These are phyloP conservation scores for Penicillium parvum DNA, from an alignment of 495 filamentous ascomycete genomes.

Conservation along the genomic window DNA sequence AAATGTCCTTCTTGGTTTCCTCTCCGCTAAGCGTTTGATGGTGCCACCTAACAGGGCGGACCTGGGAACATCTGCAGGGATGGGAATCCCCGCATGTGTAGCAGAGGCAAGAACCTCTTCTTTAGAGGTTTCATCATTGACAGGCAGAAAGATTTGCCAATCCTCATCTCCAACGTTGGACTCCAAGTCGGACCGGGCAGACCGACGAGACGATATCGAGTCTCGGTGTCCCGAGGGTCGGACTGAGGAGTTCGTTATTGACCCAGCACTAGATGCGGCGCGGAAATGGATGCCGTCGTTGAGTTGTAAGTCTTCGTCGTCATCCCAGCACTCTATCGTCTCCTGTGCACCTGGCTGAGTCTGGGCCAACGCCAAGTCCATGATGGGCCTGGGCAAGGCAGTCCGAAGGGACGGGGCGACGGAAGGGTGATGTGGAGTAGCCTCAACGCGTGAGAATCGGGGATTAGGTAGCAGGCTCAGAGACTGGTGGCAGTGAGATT, in stretches of 20 bases:
- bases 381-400: constrained; percentile 15
- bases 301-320: constrained; percentile 75
- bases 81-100: constrained; percentile 82
- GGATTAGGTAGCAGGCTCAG: constrained; percentile 19
- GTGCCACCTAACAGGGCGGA: constrained; percentile 92
- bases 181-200: constrained; percentile 75
- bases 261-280: constrained; percentile 57
- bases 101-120: constrained; percentile 82
- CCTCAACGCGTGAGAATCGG: neutral
- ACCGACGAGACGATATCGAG: constrained; percentile 71
- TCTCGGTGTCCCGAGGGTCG: constrained; percentile 58
- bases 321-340: constrained; percentile 81
- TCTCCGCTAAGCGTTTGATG: constrained; percentile 84
- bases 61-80: constrained; percentile 82
- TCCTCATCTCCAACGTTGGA: constrained; percentile 76
- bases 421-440: neutral
- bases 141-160: constrained; percentile 72
- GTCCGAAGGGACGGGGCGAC: neutral
- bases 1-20: constrained; percentile 69
- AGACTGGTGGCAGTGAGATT: constrained; percentile 23
- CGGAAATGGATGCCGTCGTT: constrained; percentile 66
- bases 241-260: constrained; percentile 45
- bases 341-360: constrained; percentile 51
- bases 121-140: constrained; percentile 74
- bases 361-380: constrained; percentile 58